These are phyloP conservation scores for Trichosanthes cucumerina DNA, from an alignment of 306 rosid species.

Conservation along the genomic window DNA sequence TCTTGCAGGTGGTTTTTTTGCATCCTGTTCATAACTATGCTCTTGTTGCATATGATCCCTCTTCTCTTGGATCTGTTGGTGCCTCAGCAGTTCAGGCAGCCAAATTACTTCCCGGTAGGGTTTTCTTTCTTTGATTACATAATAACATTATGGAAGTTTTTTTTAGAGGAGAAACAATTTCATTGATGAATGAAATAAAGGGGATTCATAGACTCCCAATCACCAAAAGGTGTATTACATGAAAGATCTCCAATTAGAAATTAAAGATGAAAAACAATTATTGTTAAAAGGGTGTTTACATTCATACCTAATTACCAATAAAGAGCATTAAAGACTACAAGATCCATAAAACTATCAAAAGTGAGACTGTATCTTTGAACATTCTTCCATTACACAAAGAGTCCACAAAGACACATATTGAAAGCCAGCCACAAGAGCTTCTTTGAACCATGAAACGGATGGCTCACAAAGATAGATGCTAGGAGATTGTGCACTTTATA, in stretches of 20 bases:
- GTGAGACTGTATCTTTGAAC: neutral
- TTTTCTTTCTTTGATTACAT: neutral
- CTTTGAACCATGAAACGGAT: neutral
- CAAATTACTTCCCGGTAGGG: constrained; percentile 76
- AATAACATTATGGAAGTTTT: neutral
- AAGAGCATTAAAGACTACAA: neutral
- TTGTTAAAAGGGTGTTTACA: too few relatives aligned
- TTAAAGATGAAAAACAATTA: too few relatives aligned
- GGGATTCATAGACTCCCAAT: too few relatives aligned
- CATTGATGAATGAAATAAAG: too few relatives aligned
- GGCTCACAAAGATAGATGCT: neutral
- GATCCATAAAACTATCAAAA: neutral
- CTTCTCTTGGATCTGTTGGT: constrained; percentile 83
- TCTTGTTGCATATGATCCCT: constrained; percentile 83
- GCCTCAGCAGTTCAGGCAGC: constrained; percentile 76
- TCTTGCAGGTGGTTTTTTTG: constrained; percentile 78
- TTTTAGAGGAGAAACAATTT: too few relatives aligned
- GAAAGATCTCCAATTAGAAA: too few relatives aligned
- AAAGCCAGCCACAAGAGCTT: neutral
- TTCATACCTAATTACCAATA: too few relatives aligned
- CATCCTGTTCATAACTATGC: constrained; percentile 97
- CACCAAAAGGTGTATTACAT: too few relatives aligned
- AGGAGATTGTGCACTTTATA: neutral
- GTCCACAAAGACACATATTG: neutral
- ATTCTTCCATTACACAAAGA: neutral